Evolutionary conservation across 345 rosid species (phyloP).

Genomic region (Cardamine occulta): DNA sequence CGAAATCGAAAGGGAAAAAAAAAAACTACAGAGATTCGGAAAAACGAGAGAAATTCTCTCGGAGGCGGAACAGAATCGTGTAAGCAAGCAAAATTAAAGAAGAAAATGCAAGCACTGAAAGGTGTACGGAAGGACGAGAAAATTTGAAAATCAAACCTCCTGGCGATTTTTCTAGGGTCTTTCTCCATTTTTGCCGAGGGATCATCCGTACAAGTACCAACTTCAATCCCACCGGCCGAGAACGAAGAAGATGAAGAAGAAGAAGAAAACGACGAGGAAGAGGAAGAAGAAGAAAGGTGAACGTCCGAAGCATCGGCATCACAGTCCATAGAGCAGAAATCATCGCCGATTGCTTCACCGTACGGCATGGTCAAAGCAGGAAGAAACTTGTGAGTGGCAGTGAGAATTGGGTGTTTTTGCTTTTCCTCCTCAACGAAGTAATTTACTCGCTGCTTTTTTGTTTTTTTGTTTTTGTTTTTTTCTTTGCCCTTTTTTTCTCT

Average conservation of each 20-base stretch:
- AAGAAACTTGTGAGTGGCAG: conserved; percentile 34
- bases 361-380: conserved; percentile 39
- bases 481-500: neutral
- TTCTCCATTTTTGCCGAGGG: conserved; percentile 39
- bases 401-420: conserved; percentile 24
- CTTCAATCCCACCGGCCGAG: conserved; percentile 1
- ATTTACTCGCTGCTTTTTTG: neutral
- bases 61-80: conserved; percentile 12
- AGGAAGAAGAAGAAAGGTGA: conserved; percentile 24
- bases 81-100: conserved; percentile 18
- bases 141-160: conserved; percentile 36
- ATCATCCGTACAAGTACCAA: conserved; percentile 24
- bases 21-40: neutral
- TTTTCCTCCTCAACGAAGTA: conserved; percentile 35
- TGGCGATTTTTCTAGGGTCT: conserved; percentile 66
- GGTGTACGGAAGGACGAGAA: neutral
- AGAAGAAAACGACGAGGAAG: neutral
- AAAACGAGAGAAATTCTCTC: neutral
- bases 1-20: neutral
- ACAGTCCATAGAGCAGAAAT: neutral
- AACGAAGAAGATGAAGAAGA: conserved; percentile 13
- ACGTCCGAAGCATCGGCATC: conserved; percentile 29
- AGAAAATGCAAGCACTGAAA: neutral
- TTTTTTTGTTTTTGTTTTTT: neutral
- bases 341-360: conserved; percentile 31